Evolutionary conservation across 2,329 filamentous ascomycete genomes (phyloP).

Genomic region (Cryphonectria radicalis): DNA sequence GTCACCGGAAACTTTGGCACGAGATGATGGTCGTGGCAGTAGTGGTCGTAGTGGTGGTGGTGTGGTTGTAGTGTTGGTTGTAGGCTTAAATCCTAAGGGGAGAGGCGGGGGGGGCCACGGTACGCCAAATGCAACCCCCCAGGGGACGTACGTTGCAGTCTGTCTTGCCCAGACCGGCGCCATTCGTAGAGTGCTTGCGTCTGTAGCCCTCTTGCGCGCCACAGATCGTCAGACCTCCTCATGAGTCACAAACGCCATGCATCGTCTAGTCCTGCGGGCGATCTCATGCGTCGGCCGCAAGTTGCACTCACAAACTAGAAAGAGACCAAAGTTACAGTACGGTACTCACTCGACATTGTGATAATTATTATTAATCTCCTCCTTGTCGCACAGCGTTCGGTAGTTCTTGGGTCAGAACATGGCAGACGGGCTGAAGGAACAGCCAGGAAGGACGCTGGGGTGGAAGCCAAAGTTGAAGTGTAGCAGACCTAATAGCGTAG

Average conservation of each 20-base stretch:
- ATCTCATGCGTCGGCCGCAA: slow-evolving; percentile 1
- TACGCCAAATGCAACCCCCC: slow-evolving; percentile 5
- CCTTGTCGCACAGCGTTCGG: slow-evolving; percentile 6
- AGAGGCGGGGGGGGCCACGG: not conserved
- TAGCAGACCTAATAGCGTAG: slow-evolving; percentile 5
- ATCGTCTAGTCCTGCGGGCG: slow-evolving; percentile 5
- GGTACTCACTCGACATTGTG: not conserved
- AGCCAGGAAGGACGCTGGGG: not conserved
- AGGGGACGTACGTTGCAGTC: not conserved
- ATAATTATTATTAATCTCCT: not conserved
- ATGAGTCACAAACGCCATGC: slow-evolving; percentile 25
- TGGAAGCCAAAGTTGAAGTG: not conserved
- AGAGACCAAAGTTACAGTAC: not conserved
- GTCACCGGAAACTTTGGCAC: slow-evolving; percentile 5
- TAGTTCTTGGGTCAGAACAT: not conserved
- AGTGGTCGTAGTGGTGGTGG: not conserved
- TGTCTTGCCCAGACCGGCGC: not conserved
- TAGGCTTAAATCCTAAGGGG: not conserved
- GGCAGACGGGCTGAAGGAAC: not conserved
- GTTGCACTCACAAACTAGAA: not conserved
- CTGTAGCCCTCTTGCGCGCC: slow-evolving; percentile 12
- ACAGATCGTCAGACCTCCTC: not conserved
- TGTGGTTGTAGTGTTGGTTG: not conserved
- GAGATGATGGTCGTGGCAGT: not conserved
- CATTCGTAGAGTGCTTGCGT: slow-evolving; percentile 20